Evolutionary conservation across 1,284 basidiomycete genomes (phyloP).

Genomic region (Naganishia albida): DNA sequence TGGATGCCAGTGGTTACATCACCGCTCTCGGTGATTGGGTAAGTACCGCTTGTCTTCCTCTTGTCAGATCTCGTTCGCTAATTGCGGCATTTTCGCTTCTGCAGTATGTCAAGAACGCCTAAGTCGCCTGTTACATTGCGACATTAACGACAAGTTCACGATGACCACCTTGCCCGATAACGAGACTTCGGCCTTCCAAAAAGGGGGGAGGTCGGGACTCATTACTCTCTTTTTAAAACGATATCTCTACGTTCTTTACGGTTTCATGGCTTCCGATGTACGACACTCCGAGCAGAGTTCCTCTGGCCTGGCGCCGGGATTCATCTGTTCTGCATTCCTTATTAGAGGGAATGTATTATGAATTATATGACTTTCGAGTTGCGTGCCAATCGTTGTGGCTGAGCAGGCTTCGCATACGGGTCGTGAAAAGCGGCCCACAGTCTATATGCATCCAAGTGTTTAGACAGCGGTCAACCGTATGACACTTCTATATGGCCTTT

Average conservation of each 20-base stretch:
- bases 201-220: not conserved
- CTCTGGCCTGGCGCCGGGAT: not conserved
- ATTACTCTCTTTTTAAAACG: not conserved
- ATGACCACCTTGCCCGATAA: not conserved
- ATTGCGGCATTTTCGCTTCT: not conserved
- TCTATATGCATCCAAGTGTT: no score
- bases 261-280: not conserved
- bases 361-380: not conserved
- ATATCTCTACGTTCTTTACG: not conserved
- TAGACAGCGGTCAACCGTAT: no score
- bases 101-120: conserved; percentile 9
- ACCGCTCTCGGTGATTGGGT: conserved; percentile 48
- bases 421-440: no score
- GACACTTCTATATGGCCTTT: no score
- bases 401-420: no score
- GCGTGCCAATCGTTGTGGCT: not conserved
- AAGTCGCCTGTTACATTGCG: not conserved
- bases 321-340: not conserved
- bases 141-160: not conserved
- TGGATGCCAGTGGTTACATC: conserved; percentile 47
- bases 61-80: not conserved
- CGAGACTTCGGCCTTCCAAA: not conserved
- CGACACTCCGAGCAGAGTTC: not conserved
- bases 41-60: conserved; percentile 5
- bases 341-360: not conserved